Conservation (phyloP, 1,139 yeast species). For the Kazachstania sp. region DNA sequence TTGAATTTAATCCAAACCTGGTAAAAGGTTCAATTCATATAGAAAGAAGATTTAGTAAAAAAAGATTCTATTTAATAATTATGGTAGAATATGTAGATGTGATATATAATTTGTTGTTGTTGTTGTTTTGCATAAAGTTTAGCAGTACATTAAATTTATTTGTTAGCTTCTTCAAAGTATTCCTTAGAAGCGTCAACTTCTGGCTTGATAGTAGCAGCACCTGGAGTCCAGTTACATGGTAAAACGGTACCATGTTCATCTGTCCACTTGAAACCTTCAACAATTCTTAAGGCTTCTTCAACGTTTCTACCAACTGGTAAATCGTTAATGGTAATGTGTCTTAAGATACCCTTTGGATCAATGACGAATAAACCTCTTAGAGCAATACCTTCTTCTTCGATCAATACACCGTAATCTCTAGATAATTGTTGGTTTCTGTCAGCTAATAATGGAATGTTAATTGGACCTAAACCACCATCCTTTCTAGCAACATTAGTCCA, state of each 20-base stretch:
- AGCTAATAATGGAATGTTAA: conserved; percentile 87
- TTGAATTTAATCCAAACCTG: too few species aligned
- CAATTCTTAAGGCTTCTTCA: conserved; percentile 92
- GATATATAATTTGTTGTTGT: too few species aligned
- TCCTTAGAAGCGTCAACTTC: conserved; percentile 65
- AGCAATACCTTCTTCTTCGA: conserved; percentile 93
- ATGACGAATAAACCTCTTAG: conserved; percentile 96
- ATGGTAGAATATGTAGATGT: too few species aligned
- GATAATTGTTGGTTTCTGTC: conserved; percentile 95
- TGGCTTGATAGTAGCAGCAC: conserved; percentile 90
- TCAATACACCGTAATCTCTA: conserved; percentile 91
- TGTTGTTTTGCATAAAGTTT: too few species aligned
- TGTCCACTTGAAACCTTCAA: conserved; percentile 98
- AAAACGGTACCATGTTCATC: conserved; percentile 97
- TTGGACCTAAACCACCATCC: conserved; percentile 97
- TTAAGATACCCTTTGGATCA: conserved; percentile 87
- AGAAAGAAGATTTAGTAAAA: too few species aligned
- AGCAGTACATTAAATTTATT: background rate
- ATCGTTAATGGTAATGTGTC: conserved; percentile 97
- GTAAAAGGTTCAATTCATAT: too few species aligned
- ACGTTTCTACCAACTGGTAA: conserved; percentile 99
- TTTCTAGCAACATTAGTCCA: conserved; percentile 96
- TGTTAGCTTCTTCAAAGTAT: conserved; percentile 27
- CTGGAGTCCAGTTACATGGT: conserved; percentile 99
- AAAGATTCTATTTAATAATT: too few species aligned